Percentiles rank a stretch among this genome's conserved stretches.
Evolutionary conservation across 768 basidiomycete genomes (phyloP).

Genomic region (Tricholoma saponaceum): DNA sequence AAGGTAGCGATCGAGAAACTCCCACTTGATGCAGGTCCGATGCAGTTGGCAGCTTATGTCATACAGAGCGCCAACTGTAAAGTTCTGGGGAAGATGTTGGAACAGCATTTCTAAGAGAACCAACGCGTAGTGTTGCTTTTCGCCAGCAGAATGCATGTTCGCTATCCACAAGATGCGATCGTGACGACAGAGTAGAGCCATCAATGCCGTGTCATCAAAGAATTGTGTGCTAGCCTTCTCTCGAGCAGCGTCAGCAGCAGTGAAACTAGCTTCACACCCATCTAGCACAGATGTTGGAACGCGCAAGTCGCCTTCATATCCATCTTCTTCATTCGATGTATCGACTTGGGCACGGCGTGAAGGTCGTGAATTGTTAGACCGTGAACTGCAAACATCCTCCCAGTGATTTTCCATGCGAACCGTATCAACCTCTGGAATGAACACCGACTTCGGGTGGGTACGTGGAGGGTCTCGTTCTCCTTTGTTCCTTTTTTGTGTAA

Average conservation of each 20-base stretch:
- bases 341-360: too few relatives aligned
- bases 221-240: too few relatives aligned
- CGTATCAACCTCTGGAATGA: too few relatives aligned
- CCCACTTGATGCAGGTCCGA: slow-evolving; percentile 16
- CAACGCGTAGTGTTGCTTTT: background rate
- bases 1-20: slow-evolving; percentile 17
- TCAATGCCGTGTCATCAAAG: too few relatives aligned
- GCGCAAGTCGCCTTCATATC: background rate
- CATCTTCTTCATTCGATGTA: too few relatives aligned
- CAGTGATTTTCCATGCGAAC: too few relatives aligned
- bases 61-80: background rate
- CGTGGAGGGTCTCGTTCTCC: too few relatives aligned
- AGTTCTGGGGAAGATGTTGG: background rate
- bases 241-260: background rate
- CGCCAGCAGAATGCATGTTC: too few relatives aligned
- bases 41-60: background rate
- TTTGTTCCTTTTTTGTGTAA: too few relatives aligned
- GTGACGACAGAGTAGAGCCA: background rate
- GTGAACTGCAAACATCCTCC: too few relatives aligned
- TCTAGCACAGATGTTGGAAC: background rate
- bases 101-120: background rate
- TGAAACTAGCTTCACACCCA: background rate
- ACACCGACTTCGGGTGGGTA: too few relatives aligned
- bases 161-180: background rate
- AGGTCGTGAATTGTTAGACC: too few relatives aligned